Percentiles rank a stretch among this genome's conserved stretches.
Evolutionary conservation across 495 filamentous ascomycete genomes (phyloP).

Genomic region (Penicillium canescens): DNA sequence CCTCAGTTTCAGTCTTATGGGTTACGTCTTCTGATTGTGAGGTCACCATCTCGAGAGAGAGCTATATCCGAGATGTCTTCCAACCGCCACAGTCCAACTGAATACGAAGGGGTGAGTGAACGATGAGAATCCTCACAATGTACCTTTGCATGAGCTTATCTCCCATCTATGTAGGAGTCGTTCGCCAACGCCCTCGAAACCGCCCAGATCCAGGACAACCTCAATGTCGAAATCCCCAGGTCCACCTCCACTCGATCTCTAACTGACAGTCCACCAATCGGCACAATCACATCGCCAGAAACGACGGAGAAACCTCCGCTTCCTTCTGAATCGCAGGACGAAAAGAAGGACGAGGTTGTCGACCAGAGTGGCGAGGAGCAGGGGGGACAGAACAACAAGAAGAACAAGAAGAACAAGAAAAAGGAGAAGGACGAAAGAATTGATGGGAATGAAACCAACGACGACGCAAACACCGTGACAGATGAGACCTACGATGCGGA

Average conservation of each 20-base stretch:
- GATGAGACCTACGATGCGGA: constrained; percentile 18
- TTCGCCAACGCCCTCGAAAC: constrained; percentile 76
- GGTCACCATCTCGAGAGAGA: constrained; percentile 13
- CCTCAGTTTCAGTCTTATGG: constrained; percentile 20
- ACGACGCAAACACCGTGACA: constrained; percentile 9
- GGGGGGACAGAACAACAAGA: constrained; percentile 17
- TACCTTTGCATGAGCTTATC: constrained; percentile 11
- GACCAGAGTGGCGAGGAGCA: constrained; percentile 28
- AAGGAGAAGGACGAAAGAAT: not conserved
- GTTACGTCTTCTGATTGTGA: constrained; percentile 20
- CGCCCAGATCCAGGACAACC: constrained; percentile 29
- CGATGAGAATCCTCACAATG: not conserved
- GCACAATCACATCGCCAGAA: constrained; percentile 37
- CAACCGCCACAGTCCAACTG: constrained; percentile 41
- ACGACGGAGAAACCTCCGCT: constrained; percentile 36
- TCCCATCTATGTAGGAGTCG: constrained; percentile 54
- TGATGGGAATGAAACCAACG: constrained; percentile 6
- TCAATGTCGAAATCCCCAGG: constrained; percentile 37
- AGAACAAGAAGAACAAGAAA: constrained; percentile 2
- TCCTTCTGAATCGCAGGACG: constrained; percentile 31
- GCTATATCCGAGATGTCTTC: constrained; percentile 31
- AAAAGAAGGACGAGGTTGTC: constrained; percentile 21
- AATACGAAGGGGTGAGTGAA: constrained; percentile 51
- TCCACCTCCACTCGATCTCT: constrained; percentile 46
- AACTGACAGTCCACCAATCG: constrained; percentile 48